These are phyloP conservation scores for Mortierella alpina DNA, from an alignment of 192 early-diverging fungal species.

Conservation along the genomic window DNA sequence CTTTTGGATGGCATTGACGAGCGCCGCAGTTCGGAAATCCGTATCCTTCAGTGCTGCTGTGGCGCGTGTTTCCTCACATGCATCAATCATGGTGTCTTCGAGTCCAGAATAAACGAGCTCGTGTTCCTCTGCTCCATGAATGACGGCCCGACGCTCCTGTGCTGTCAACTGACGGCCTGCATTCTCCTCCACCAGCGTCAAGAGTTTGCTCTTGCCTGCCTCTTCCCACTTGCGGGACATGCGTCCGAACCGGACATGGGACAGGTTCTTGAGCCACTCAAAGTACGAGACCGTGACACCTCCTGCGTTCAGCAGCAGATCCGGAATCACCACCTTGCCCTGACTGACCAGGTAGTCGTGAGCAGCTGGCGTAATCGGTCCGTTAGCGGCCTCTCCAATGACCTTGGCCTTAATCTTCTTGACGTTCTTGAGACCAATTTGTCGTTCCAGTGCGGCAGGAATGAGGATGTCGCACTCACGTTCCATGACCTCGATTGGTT, in stretches of 20 bases:
- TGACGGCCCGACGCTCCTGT: constrained; percentile 77
- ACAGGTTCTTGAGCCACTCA: constrained; percentile 86
- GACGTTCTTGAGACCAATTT: constrained; percentile 80
- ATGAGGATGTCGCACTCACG: constrained; percentile 86
- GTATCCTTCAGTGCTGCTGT: constrained; percentile 72
- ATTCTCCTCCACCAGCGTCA: constrained; percentile 78
- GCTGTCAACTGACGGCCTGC: constrained; percentile 79
- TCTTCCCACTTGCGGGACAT: constrained; percentile 90
- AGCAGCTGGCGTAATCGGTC: constrained; percentile 79
- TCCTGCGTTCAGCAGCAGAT: constrained; percentile 83
- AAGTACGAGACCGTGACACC: constrained; percentile 87
- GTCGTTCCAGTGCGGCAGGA: constrained; percentile 84
- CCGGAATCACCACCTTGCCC: constrained; percentile 76
- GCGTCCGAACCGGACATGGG: constrained; percentile 86
- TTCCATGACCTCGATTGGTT: constrained; percentile 69
- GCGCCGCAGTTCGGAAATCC: constrained; percentile 83
- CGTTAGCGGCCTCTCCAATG: constrained; percentile 86
- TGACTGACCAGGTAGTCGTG: constrained; percentile 72
- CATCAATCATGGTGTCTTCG: constrained; percentile 88
- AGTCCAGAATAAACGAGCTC: constrained; percentile 88
- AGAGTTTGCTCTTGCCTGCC: constrained; percentile 73
- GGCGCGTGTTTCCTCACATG: constrained; percentile 77
- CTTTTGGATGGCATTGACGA: constrained; percentile 86
- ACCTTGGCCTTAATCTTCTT: constrained; percentile 82
- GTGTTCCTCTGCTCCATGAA: constrained; percentile 86